Evolutionary conservation across 768 basidiomycete species (phyloP).

Genomic region (Boletus pseudopeckii): DNA sequence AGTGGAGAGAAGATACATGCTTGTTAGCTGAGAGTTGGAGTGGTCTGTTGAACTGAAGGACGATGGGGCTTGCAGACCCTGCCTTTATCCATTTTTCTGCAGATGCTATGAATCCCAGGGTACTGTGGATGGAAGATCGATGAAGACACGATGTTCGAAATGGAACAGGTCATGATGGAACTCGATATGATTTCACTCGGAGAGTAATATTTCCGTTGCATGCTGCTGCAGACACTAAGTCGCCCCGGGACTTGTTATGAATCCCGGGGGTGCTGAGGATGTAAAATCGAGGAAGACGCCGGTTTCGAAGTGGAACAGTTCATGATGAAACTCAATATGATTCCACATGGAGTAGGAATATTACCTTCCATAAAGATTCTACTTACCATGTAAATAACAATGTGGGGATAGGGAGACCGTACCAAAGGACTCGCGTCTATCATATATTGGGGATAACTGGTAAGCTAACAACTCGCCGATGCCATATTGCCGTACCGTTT

Average conservation of each 20-base stretch:
- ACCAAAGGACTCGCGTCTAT: background rate
- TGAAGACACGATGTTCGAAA: no score
- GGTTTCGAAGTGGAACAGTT: no score
- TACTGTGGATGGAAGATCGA: no score
- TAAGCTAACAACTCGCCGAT: background rate
- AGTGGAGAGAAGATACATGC: conserved; percentile 22
- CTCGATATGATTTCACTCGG: no score
- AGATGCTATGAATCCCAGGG: background rate
- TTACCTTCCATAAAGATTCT: background rate
- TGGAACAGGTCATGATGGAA: no score
- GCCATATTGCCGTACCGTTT: background rate
- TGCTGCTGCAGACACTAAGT: no score
- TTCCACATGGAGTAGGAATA: no score
- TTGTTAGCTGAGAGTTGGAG: background rate
- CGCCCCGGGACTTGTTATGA: no score
- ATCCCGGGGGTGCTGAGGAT: no score
- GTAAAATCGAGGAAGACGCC: no score
- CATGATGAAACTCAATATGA: no score
- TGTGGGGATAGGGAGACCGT: background rate
- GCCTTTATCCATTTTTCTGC: conserved; percentile 14
- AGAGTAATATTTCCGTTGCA: no score
- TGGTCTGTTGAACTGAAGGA: background rate
- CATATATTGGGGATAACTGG: background rate
- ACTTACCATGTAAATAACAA: background rate
- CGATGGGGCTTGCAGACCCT: background rate